Evolutionary conservation across 2,329 filamentous ascomycete species (phyloP).

Genomic region (Chalaropsis thielavioides): DNA sequence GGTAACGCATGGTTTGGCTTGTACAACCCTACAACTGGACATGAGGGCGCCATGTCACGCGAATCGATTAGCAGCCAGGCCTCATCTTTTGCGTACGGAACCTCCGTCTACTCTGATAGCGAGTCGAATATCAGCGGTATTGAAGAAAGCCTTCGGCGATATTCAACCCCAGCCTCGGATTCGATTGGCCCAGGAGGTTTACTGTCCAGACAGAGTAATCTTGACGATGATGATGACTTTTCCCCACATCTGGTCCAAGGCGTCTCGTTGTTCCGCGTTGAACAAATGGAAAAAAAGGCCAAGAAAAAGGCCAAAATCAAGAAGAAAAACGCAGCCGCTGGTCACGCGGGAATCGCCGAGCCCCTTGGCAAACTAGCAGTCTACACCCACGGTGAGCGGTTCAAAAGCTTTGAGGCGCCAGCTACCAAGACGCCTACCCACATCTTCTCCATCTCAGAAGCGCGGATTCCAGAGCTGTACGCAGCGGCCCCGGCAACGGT

Average conservation of each 20-base stretch:
- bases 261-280: background rate
- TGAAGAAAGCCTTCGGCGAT: background rate
- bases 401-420: slow-evolving; percentile 54
- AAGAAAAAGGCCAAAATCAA: background rate
- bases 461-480: slow-evolving; percentile 47
- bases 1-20: slow-evolving; percentile 13
- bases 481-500: slow-evolving; percentile 56
- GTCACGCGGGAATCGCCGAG: background rate
- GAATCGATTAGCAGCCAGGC: slow-evolving; percentile 6
- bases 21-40: background rate
- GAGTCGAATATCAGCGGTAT: slow-evolving; percentile 1
- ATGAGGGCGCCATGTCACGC: background rate
- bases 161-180: background rate
- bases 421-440: slow-evolving; percentile 44
- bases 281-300: background rate
- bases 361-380: slow-evolving; percentile 60
- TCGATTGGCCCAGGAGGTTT: background rate
- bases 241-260: background rate
- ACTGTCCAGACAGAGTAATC: background rate
- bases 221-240: background rate
- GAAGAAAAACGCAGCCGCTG: background rate
- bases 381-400: slow-evolving; percentile 77
- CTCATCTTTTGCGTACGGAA: background rate
- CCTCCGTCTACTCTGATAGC: background rate
- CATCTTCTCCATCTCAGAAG: slow-evolving; percentile 84